A percentile compares a stretch with the other conserved stretches of the same genome.
These are phyloP conservation scores for Mycena albidolilacea DNA, from an alignment of 768 basidiomycete species.

Conservation along the genomic window DNA sequence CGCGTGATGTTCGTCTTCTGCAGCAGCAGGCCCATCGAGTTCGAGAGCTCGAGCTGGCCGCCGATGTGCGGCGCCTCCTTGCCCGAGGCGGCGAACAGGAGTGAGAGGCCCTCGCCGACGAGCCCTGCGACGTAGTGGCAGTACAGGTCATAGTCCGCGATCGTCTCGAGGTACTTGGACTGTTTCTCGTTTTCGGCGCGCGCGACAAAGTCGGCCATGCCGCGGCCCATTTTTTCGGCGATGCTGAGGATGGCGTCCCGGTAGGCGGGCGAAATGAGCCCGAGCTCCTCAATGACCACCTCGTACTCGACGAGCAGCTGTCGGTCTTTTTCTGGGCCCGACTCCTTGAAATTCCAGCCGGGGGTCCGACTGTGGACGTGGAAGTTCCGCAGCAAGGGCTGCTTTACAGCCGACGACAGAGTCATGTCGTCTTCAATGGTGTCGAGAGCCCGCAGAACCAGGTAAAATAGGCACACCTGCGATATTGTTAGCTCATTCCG, in stretches of 20 bases:
- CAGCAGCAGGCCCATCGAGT: slow-evolving; percentile 94
- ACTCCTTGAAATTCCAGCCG: slow-evolving; percentile 90
- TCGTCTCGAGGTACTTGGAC: slow-evolving; percentile 68
- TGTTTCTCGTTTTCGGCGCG: slow-evolving; percentile 79
- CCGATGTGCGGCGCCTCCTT: slow-evolving; percentile 85
- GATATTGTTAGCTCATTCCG: slow-evolving; percentile 3
- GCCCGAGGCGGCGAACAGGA: slow-evolving; percentile 87
- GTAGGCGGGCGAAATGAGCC: slow-evolving; percentile 74
- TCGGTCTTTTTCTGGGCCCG: slow-evolving; percentile 90
- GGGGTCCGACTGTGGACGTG: slow-evolving; percentile 83
- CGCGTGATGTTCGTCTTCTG: slow-evolving; percentile 99
- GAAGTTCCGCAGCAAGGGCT: slow-evolving; percentile 87
- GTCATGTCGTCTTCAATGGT: slow-evolving; percentile 99
- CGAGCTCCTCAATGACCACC: slow-evolving; percentile 85
- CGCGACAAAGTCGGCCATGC: slow-evolving; percentile 84
- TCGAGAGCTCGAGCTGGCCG: slow-evolving; percentile 88
- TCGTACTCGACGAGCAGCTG: slow-evolving; percentile 89
- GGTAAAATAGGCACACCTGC: slow-evolving; percentile 95
- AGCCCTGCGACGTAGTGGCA: slow-evolving; percentile 99
- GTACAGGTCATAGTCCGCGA: slow-evolving; percentile 95
- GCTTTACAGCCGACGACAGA: slow-evolving; percentile 87
- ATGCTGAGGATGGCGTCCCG: slow-evolving; percentile 88
- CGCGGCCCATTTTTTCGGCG: slow-evolving; percentile 87
- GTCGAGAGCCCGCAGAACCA: slow-evolving; percentile 94
- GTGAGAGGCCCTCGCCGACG: slow-evolving; percentile 95